Evolutionary conservation across 169 alveolate species (phyloP), one percentile per base, ranked within the genome.

Genomic region (Plasmodium ovale): DNA sequence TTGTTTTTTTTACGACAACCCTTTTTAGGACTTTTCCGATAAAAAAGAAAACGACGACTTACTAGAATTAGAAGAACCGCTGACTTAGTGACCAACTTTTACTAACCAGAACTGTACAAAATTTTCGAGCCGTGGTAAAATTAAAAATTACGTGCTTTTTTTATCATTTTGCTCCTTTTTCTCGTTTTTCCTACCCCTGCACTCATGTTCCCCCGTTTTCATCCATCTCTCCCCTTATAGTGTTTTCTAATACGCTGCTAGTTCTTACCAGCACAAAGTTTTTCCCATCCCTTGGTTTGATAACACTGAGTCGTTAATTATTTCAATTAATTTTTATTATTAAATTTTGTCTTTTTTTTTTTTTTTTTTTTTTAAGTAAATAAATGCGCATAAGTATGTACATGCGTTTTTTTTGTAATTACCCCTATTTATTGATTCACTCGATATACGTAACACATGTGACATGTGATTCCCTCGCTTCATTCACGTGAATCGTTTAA

Each of bases 21-120:
- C 35, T 53, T 7, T 42, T 10, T 60, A 84, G 91, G 91, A 84
- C n/a, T 69, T 84, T 31, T 65, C 87, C 19, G 91, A 84, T 31
- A 69, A 71, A 60, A 84, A 84, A 54, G 87, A 56, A 23, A 84
- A 84, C 47, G 91, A 84, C n/a, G 91, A 84, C 10, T 12, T 51
- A 0, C 1, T 54, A 21, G 91, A 84, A 59, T 49, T 84, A 60
- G 87, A 65, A 39, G 91, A 84, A 14, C 91, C 91, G 9, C 91
- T 84, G 27, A 54, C 44, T 10, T 68, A 62, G 27, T 6, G 16
- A 72, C 0, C n/a, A 14, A 23, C n/a, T 62, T 72, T 59, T 37
- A 27, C 33, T 6, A 31, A n/a, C 56, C 1, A 42, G 47, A 21
- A 72, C n/a, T n/a, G n/a, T n/a, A n/a, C n/a, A n/a, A n/a, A n/a